Conservation (phyloP, 2,329 filamentous ascomycete species). For the Cercospora nicotianae region DNA sequence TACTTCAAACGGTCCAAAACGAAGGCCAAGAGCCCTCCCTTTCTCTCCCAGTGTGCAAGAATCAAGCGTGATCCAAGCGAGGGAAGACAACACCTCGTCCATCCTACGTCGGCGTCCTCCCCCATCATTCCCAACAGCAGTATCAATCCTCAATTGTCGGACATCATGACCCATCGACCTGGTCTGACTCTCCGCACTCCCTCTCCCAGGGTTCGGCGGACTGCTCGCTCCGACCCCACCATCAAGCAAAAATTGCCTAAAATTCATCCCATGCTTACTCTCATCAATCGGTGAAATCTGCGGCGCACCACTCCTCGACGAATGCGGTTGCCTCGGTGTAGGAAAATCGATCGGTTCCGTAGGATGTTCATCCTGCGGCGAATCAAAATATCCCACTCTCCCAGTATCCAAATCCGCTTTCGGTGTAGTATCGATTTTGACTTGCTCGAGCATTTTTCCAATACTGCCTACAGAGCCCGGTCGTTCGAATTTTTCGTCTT, state of each 20-base stretch:
- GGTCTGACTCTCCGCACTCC: conserved; percentile 11
- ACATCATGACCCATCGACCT: conserved; percentile 15
- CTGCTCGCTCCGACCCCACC: conserved; percentile 12
- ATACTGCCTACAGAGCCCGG: conserved; percentile 39
- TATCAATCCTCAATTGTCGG: conserved; percentile 22
- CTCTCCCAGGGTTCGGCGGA: background rate
- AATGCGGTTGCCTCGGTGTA: conserved; percentile 12
- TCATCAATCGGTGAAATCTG: conserved; percentile 16
- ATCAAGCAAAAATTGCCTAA: conserved; percentile 35
- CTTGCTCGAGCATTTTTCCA: conserved; percentile 43
- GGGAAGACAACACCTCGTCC: background rate
- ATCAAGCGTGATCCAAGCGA: background rate
- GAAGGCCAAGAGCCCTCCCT: background rate
- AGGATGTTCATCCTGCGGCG: conserved; percentile 5
- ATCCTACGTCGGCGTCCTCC: conserved; percentile 29
- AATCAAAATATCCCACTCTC: conserved; percentile 40
- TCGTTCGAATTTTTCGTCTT: conserved; percentile 50
- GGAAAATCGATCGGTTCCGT: conserved; percentile 11
- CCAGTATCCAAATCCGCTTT: conserved; percentile 37
- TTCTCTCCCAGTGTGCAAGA: background rate
- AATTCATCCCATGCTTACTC: conserved; percentile 27
- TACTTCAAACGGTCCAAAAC: background rate
- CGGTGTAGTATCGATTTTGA: conserved; percentile 49
- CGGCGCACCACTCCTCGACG: conserved; percentile 7
- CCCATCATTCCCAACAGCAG: conserved; percentile 24